Percentiles rank a stretch among this genome's conserved stretches.
Conservation (phyloP, 371 early-diverging fungal species). For the Apophysomyces ossiformis region DNA sequence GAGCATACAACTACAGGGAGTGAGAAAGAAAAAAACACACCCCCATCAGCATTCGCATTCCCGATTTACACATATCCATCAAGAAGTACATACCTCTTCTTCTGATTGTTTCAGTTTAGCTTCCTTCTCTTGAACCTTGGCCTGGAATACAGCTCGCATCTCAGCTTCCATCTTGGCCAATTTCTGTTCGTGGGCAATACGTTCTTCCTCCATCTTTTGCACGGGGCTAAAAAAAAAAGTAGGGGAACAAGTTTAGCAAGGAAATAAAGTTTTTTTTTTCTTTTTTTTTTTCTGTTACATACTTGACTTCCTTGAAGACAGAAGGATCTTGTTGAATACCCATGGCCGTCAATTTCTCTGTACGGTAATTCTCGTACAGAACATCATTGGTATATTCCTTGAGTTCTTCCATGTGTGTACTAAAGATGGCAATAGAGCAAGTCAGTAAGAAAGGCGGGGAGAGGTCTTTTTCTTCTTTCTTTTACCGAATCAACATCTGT, state of each 20-base stretch:
- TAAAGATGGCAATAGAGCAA: conserved; percentile 14
- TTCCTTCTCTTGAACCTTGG: conserved; percentile 97
- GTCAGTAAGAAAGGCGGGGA: neutral
- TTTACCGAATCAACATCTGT: conserved; percentile 81
- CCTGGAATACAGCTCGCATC: conserved; percentile 97
- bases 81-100: conserved; percentile 71
- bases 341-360: conserved; percentile 82
- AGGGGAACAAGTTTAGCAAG: neutral
- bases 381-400: conserved; percentile 93
- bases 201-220: conserved; percentile 93
- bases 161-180: conserved; percentile 97
- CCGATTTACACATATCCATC: neutral
- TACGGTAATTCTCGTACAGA: conserved; percentile 96
- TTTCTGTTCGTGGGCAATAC: conserved; percentile 89
- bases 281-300: conserved; percentile 19
- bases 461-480: too few species aligned
- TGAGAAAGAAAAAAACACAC: neutral
- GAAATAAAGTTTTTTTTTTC: neutral
- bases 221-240: conserved; percentile 60
- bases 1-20: conserved; percentile 73
- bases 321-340: conserved; percentile 81
- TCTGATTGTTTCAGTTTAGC: conserved; percentile 94
- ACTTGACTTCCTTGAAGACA: conserved; percentile 83
- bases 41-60: neutral
- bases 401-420: conserved; percentile 91